Evolutionary conservation across 1,284 basidiomycete genomes (phyloP).

Genomic region (Golubevia pallescens): DNA sequence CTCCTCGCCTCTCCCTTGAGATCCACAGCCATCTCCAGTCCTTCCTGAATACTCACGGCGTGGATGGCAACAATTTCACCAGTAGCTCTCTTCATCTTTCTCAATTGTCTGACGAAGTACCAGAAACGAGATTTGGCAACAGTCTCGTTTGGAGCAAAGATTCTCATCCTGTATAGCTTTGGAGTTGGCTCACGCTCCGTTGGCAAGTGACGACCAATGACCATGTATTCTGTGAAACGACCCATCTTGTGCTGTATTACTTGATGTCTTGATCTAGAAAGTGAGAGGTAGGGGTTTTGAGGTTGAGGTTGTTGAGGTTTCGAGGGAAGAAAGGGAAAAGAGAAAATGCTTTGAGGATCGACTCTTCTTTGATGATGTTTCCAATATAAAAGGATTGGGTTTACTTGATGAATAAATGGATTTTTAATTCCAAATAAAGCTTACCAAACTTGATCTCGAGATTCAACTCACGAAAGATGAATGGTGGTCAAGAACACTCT

Average conservation of each 20-base stretch:
- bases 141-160: conserved; percentile 62
- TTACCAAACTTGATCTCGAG: no score
- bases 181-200: conserved; percentile 63
- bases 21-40: not conserved
- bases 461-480: no score
- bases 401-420: no score
- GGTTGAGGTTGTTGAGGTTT: no score
- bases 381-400: no score
- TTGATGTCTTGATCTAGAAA: not conserved
- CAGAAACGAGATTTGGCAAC: conserved; percentile 64
- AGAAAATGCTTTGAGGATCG: no score
- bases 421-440: no score
- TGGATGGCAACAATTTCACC: not conserved
- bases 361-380: no score
- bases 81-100: not conserved
- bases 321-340: not conserved
- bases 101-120: conserved; percentile 64
- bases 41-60: not conserved
- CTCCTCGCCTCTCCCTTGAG: not conserved
- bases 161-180: conserved; percentile 64
- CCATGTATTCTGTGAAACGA: conserved; percentile 54
- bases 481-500: no score
- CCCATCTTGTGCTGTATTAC: conserved; percentile 12
- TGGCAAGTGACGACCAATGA: conserved; percentile 63
- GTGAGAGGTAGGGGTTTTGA: conserved; percentile 1